Conservation (phyloP, 1,284 basidiomycete genomes). For the Ganoderma boninense region DNA sequence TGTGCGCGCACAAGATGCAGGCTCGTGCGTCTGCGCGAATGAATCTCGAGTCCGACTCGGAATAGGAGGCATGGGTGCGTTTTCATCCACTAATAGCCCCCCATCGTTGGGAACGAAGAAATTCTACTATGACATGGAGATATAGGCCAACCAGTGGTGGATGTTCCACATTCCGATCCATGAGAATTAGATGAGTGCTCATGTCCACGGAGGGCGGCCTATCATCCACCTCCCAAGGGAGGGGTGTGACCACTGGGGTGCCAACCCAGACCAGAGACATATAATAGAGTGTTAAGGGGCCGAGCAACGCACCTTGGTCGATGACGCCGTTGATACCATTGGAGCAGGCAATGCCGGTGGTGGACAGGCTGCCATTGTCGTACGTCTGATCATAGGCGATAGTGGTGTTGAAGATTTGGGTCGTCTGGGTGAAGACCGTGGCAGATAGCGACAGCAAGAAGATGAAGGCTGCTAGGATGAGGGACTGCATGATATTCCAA, state of each 20-base stretch:
- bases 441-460: slow-evolving; percentile 28
- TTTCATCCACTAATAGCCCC: not conserved
- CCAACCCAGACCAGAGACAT: not conserved
- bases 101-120: not conserved
- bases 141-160: not conserved
- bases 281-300: slow-evolving; percentile 43
- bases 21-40: no score
- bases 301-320: slow-evolving; percentile 44
- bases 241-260: not conserved
- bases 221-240: not conserved
- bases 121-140: not conserved
- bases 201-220: not conserved
- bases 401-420: slow-evolving; percentile 39
- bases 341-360: slow-evolving; percentile 56
- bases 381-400: slow-evolving; percentile 53
- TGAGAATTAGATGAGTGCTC: slow-evolving; percentile 44
- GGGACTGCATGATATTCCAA: not conserved
- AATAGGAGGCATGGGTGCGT: no score
- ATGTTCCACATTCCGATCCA: not conserved
- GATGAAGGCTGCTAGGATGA: not conserved
- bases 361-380: slow-evolving; percentile 44
- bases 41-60: no score
- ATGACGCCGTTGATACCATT: slow-evolving; percentile 52
- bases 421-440: slow-evolving; percentile 26
- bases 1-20: no score